A percentile compares a stretch with the other conserved stretches of the same genome.
Evolutionary conservation across 1,139 yeast genomes (phyloP).

Genomic region (Candida pseudoviswanathii): DNA sequence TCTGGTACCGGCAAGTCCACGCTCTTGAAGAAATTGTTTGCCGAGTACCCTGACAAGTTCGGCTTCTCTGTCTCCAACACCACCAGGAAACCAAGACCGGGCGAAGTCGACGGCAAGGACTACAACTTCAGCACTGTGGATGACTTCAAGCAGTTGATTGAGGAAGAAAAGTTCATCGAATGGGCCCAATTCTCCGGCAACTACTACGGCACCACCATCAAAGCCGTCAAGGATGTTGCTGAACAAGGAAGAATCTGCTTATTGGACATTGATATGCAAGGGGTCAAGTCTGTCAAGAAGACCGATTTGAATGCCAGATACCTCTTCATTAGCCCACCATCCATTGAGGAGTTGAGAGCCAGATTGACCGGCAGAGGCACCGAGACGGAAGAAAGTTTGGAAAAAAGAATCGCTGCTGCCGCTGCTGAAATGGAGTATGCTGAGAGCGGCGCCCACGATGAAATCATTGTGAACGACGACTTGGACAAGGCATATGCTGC

Average conservation of each 20-base stretch:
- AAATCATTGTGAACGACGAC: slow-evolving; percentile 85
- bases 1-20: slow-evolving; percentile 98
- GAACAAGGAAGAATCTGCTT: slow-evolving; percentile 72
- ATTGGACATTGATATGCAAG: slow-evolving; percentile 98
- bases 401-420: slow-evolving; percentile 86
- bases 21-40: slow-evolving; percentile 81
- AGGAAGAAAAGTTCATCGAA: slow-evolving; percentile 78
- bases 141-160: slow-evolving; percentile 74
- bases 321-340: slow-evolving; percentile 91
- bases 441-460: slow-evolving; percentile 88
- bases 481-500: slow-evolving; percentile 84
- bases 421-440: slow-evolving; percentile 86
- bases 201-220: slow-evolving; percentile 91
- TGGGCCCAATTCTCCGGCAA: slow-evolving; percentile 99
- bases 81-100: slow-evolving; percentile 88
- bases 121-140: slow-evolving; percentile 84
- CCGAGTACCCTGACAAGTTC: slow-evolving; percentile 84
- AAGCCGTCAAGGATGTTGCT: slow-evolving; percentile 78
- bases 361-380: slow-evolving; percentile 92
- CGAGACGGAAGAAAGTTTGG: slow-evolving; percentile 81
- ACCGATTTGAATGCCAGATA: slow-evolving; percentile 82
- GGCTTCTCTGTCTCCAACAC: slow-evolving; percentile 96
- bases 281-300: slow-evolving; percentile 87
- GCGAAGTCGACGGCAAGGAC: slow-evolving; percentile 87
- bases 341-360: slow-evolving; percentile 68